These are phyloP conservation scores for Leucocoprinus sp. DNA, from an alignment of 768 basidiomycete genomes.

Conservation along the genomic window DNA sequence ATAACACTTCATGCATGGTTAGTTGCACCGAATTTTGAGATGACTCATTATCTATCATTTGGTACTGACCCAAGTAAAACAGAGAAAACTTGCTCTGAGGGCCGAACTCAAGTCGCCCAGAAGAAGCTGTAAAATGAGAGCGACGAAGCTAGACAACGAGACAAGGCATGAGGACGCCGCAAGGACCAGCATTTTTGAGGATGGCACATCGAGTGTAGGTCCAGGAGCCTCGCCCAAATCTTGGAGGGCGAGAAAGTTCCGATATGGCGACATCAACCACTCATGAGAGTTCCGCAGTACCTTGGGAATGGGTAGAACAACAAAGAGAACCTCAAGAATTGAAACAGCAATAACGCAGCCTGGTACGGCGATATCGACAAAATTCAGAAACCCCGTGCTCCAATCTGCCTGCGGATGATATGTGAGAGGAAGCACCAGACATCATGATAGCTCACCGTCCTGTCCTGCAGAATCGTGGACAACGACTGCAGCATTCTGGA, in stretches of 20 bases:
- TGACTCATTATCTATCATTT: slow-evolving; percentile 4
- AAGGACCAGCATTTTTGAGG: slow-evolving; percentile 25
- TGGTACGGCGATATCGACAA: slow-evolving; percentile 1
- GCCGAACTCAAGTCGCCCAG: slow-evolving; percentile 16
- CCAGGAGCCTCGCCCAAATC: slow-evolving; percentile 37
- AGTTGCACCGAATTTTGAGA: slow-evolving; percentile 3
- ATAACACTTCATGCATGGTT: slow-evolving; percentile 30
- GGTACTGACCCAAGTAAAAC: slow-evolving; percentile 43
- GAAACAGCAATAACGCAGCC: slow-evolving; percentile 5
- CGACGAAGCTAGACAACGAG: slow-evolving; percentile 34
- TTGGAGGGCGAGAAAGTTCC: slow-evolving; percentile 41
- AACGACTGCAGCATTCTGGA: background rate
- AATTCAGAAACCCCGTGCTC: slow-evolving; percentile 3
- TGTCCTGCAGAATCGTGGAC: background rate
- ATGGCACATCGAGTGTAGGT: slow-evolving; percentile 15
- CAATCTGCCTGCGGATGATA: background rate
- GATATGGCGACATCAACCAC: slow-evolving; percentile 30
- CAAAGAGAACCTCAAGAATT: slow-evolving; percentile 1
- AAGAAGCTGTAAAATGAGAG: slow-evolving; percentile 27
- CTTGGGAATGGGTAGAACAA: slow-evolving; percentile 3
- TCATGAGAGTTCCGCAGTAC: background rate
- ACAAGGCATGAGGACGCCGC: slow-evolving; percentile 30
- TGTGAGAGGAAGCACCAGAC: background rate
- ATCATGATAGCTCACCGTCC: slow-evolving; percentile 3
- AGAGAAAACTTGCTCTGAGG: slow-evolving; percentile 24